Percentiles rank a stretch among this genome's conserved stretches.
Evolutionary conservation across 139 green algal genomes (phyloP).

Genomic region (Chlorella sp.): DNA sequence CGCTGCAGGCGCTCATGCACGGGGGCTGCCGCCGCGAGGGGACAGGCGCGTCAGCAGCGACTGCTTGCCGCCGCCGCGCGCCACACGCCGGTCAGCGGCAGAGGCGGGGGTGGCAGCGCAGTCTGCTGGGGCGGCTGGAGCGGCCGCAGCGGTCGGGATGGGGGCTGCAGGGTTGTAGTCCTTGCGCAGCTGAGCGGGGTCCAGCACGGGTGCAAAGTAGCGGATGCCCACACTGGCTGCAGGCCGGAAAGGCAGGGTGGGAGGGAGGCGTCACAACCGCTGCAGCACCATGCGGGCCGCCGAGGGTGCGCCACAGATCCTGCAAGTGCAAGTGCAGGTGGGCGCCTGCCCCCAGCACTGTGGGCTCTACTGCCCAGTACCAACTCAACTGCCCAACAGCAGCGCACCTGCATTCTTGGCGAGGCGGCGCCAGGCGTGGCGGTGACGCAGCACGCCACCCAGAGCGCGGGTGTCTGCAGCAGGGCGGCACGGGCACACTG

Average conservation of each 20-base stretch:
- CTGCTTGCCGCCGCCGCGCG: constrained; percentile 17
- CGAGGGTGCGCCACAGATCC: not conserved
- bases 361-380: too few species aligned
- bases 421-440: constrained; percentile 1
- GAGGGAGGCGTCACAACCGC: not conserved
- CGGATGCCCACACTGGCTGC: constrained; percentile 11
- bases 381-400: too few species aligned
- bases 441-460: constrained; percentile 44
- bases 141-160: not conserved
- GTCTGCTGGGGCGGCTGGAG: not conserved
- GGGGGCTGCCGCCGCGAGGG: not conserved
- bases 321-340: too few species aligned
- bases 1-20: not conserved
- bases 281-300: not conserved
- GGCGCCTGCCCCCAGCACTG: too few species aligned
- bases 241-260: not conserved
- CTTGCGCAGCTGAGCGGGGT: constrained; percentile 13
- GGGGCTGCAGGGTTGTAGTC: too few species aligned
- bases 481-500: too few species aligned
- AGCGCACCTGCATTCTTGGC: not conserved
- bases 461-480: constrained; percentile 69
- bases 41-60: constrained; percentile 9
- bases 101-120: too few species aligned
- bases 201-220: constrained; percentile 23
- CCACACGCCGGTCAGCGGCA: not conserved